phyloP scores from a whole-genome alignment of 2,329 filamentous ascomycete genomes.

The Mycogone perniciosa region DNA sequence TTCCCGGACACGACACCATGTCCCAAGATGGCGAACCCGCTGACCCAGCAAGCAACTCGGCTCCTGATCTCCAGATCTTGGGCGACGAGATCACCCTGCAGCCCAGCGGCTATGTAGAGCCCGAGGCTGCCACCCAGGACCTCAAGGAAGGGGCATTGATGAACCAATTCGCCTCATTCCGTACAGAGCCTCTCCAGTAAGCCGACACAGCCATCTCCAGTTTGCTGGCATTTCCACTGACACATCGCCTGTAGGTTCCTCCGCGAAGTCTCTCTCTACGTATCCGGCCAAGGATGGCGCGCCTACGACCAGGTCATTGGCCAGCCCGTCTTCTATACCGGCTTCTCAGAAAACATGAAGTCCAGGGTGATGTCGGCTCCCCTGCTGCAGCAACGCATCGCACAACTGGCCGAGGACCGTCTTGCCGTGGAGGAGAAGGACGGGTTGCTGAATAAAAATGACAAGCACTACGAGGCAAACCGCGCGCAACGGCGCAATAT shows the following conservation, averaged over 20 bases:
- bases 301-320: constrained; percentile 87
- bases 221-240: constrained; percentile 11
- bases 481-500: constrained; percentile 51
- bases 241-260: constrained; percentile 59
- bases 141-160: constrained; percentile 63
- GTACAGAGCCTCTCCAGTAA: constrained; percentile 58
- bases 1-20: constrained; percentile 20
- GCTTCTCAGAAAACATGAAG: constrained; percentile 90
- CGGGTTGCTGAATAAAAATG: constrained; percentile 55
- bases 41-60: constrained; percentile 37
- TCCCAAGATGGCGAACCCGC: constrained; percentile 23
- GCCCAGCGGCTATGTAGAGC: constrained; percentile 61
- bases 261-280: constrained; percentile 86
- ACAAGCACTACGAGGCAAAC: constrained; percentile 46
- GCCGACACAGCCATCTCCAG: constrained; percentile 14
- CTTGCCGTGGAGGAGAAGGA: constrained; percentile 71
- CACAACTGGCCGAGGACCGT: constrained; percentile 67
- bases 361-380: constrained; percentile 66
- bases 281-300: constrained; percentile 91
- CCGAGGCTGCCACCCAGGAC: constrained; percentile 39
- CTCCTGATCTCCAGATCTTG: constrained; percentile 72
- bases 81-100: constrained; percentile 69
- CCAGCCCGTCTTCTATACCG: constrained; percentile 86
- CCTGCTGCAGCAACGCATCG: constrained; percentile 67
- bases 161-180: constrained; percentile 81